Percentiles rank a stretch among this genome's conserved stretches.
Evolutionary conservation across 345 rosid species (phyloP).

Genomic region (Kandelia obovata): DNA sequence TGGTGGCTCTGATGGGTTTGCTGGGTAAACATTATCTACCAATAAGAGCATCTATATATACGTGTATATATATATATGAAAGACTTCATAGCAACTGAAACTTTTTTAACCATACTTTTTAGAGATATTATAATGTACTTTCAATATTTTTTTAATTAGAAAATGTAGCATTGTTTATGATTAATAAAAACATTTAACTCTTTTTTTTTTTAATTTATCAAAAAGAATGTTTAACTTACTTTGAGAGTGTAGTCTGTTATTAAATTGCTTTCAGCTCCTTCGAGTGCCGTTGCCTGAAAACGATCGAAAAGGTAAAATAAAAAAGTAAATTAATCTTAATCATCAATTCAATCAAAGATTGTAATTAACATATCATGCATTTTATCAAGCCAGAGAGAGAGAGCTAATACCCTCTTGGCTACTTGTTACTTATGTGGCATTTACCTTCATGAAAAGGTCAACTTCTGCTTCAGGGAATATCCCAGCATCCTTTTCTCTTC

Average conservation of each 20-base stretch:
- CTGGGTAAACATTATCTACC: too few species aligned
- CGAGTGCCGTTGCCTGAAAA: slow-evolving; percentile 63
- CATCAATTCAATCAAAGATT: too few species aligned
- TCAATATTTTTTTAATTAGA: too few species aligned
- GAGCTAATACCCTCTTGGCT: too few species aligned
- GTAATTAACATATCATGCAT: neutral
- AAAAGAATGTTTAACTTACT: slow-evolving; percentile 31
- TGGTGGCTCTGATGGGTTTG: too few species aligned
- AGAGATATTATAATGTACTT: too few species aligned
- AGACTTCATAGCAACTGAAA: too few species aligned
- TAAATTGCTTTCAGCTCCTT: slow-evolving; percentile 65
- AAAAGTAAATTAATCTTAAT: too few species aligned
- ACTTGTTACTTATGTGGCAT: neutral
- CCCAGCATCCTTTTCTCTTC: slow-evolving; percentile 76
- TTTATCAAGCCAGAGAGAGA: neutral
- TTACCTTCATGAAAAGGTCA: slow-evolving; percentile 88
- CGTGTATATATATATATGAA: too few species aligned
- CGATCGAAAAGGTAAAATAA: neutral
- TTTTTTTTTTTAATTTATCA: neutral
- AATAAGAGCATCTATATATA: too few species aligned
- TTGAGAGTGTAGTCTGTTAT: slow-evolving; percentile 82
- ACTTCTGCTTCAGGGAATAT: slow-evolving; percentile 77
- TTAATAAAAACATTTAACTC: neutral
- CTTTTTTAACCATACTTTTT: too few species aligned
- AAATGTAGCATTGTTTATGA: neutral